Conservation (phyloP, 192 early-diverging fungal genomes). For the Pilaira anomala region DNA sequence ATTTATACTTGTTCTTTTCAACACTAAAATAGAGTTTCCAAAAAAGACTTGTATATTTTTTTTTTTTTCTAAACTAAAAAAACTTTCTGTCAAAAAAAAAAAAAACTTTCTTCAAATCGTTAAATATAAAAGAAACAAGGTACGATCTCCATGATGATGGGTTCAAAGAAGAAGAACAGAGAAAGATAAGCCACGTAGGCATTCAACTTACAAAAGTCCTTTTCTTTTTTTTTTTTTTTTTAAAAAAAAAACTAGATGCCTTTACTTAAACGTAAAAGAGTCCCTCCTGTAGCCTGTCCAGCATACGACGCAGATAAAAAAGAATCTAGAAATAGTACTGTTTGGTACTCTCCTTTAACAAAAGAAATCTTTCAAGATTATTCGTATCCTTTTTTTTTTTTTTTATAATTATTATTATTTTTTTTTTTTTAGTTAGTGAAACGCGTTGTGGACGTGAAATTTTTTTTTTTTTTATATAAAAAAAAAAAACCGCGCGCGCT, state of each 20-base stretch:
- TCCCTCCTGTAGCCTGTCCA: slow-evolving; percentile 13
- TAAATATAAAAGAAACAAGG: neutral
- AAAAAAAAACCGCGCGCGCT: neutral
- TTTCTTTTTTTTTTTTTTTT: slow-evolving; percentile 4
- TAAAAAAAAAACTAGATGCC: slow-evolving; percentile 28
- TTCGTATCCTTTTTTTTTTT: slow-evolving; percentile 41
- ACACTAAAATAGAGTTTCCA: no score
- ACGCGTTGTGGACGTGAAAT: neutral
- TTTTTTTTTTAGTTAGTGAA: neutral
- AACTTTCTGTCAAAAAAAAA: no score
- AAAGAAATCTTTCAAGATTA: slow-evolving; percentile 57
- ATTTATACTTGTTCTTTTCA: no score
- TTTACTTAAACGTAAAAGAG: slow-evolving; percentile 33
- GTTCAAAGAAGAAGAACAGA: neutral
- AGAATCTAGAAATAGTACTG: slow-evolving; percentile 36
- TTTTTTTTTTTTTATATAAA: slow-evolving; percentile 2
- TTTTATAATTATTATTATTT: neutral
- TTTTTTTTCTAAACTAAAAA: neutral
- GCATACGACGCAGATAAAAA: slow-evolving; percentile 22
- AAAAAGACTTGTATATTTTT: slow-evolving; percentile 5
- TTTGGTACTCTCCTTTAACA: slow-evolving; percentile 50
- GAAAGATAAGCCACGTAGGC: neutral
- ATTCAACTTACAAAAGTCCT: neutral
- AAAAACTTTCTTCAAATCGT: no score
- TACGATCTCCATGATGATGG: no score